These are phyloP conservation scores for Cinnamomum micranthum DNA, from an alignment of 164 flowering plant genomes.

Conservation along the genomic window DNA sequence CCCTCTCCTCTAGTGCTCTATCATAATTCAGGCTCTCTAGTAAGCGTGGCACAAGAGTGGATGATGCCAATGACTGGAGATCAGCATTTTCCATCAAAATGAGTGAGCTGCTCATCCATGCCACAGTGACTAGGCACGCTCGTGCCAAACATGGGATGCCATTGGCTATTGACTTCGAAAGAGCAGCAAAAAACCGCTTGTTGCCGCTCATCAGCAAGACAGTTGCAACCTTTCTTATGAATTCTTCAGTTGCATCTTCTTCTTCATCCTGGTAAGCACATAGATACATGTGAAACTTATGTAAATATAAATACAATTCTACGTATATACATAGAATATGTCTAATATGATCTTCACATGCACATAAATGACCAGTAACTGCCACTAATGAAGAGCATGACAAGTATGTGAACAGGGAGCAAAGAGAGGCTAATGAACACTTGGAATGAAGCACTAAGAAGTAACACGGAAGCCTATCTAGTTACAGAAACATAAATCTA, in stretches of 20 bases:
- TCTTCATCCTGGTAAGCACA: slow-evolving; percentile 42
- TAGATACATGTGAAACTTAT: not conserved
- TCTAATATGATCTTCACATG: no score
- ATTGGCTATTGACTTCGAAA: slow-evolving; percentile 40
- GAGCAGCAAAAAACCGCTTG: slow-evolving; percentile 41
- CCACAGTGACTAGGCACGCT: slow-evolving; percentile 53
- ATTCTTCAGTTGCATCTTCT: slow-evolving; percentile 36
- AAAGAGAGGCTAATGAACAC: no score
- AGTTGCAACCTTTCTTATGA: slow-evolving; percentile 44
- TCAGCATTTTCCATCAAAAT: slow-evolving; percentile 24
- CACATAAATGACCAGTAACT: no score
- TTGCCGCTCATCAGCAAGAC: slow-evolving; percentile 42
- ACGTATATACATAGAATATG: no score
- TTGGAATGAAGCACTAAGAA: no score
- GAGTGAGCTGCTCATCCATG: slow-evolving; percentile 52
- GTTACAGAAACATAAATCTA: no score
- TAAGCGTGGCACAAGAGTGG: slow-evolving; percentile 37
- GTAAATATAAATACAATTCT: no score
- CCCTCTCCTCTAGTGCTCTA: slow-evolving; percentile 42
- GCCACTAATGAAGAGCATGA: no score
- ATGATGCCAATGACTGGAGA: slow-evolving; percentile 30
- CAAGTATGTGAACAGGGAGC: no score
- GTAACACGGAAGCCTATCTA: no score
- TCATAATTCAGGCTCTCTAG: slow-evolving; percentile 34
- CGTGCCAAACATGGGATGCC: slow-evolving; percentile 47